Base-by-base conservation (phyloP, 1,284 basidiomycete species). In the Prillingera fragicola region DNA sequence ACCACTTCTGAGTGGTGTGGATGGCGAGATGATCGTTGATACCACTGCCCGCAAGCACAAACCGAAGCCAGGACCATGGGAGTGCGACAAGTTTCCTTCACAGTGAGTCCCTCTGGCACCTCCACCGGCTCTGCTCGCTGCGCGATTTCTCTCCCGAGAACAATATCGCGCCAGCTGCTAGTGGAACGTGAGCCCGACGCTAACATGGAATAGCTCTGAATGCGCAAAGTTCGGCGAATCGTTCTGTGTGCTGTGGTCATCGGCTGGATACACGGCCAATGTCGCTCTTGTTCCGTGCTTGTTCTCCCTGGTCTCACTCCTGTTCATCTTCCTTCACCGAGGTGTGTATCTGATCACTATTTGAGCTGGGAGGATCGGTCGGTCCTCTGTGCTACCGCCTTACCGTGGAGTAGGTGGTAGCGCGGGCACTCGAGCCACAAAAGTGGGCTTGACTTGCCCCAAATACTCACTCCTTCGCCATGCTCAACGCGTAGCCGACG, bases 321-420 rank as follows among this genome's bases (percentile, higher is more conserved):
- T 72, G 3, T 69, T 72, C 52, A 72, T 72, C 55, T 70, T 70
- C 49, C 52, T 70, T 8, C 63, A 70, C 43, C 54, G 66, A 33
- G 67, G 65, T 62, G 37, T 40, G 59, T 49, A 7, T 6, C 12
- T 14, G n/a, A n/a, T n/a, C n/a, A n/a, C n/a, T n/a, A n/a, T n/a
- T n/a, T n/a, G n/a, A n/a, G 32, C 32, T 33, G 8, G 8, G 8
- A n/a, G n/a, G n/a, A n/a, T n/a, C n/a, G n/a, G n/a, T n/a, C n/a
- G n/a, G n/a, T n/a, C n/a, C n/a, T n/a, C n/a, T n/a, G n/a, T n/a
- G n/a, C n/a, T n/a, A n/a, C n/a, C n/a, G n/a, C n/a, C n/a, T n/a
- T n/a, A n/a, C n/a, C n/a, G n/a, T n/a, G n/a, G n/a, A n/a, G n/a
- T n/a, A n/a, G n/a, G n/a, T n/a, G n/a, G n/a, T n/a, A n/a, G n/a